Evolutionary conservation across 768 basidiomycete genomes (phyloP), one percentile per base, ranked within the genome.

Genomic region (Tricholoma matsutake): DNA sequence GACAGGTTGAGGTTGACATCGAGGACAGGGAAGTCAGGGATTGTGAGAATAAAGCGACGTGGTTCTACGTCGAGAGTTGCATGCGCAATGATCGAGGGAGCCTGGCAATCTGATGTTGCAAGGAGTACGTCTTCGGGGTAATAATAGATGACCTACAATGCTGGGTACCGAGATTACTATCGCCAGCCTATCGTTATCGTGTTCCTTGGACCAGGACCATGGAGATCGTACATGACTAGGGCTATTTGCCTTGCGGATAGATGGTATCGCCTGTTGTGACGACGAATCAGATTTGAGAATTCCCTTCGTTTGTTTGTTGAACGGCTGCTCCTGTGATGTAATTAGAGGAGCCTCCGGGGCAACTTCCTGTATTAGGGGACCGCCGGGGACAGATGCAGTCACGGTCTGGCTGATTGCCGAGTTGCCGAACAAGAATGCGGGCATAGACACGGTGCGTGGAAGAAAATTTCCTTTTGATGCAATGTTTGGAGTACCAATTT

Each of bases 401-500:
- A 59, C 22, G 16, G 53, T 41, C 16, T 52, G 56, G 34, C 18
- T 60, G 69, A 59, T 52, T 43, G 65, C 45, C 53, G 49, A 63
- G 39, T 61, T 45, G 49, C 56, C 32, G 57, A 75, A 76, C 20
- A 85, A 72, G 4, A 74, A 65, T 18, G 76, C 65, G 4, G 88
- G 87, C 25, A 92, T 76, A 43, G 76, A 69, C 1, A 85, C 85
- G 11, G 79, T 81, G 34, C 90, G 84, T 13, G 85, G 79, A 28
- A 69, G 67, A 1, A 87, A 81, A 65, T 79, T 82, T n/a, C 91
- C 91, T 71, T 93, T 94, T 56, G 86, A 85, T 3, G 81, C 73
- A 56, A 94, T 90, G 71, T 93, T 94, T 5, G 91, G 91, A 0
- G 83, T 88, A 22, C 81, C 81, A 61, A 93, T 84, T 53, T 83